Conservation (phyloP, 805 yeast genomes). For the Suhomyces sp. region DNA sequence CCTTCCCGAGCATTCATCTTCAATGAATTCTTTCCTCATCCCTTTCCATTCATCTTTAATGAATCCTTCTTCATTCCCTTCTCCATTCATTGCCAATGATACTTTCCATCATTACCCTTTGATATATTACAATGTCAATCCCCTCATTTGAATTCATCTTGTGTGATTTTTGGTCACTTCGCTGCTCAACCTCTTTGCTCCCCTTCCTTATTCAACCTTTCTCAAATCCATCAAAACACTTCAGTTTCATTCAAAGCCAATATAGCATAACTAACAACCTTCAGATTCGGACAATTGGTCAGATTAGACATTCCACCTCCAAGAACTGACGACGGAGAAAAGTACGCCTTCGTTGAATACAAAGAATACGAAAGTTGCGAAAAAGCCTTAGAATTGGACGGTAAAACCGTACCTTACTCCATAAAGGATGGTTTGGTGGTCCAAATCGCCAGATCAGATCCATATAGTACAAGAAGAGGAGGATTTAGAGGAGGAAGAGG, state of each 20-base stretch:
- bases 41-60: conserved; percentile 1
- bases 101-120: no score
- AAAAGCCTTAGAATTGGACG: conserved; percentile 48
- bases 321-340: conserved; percentile 55
- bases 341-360: conserved; percentile 65
- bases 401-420: conserved; percentile 45
- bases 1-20: no score
- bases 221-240: conserved; percentile 4
- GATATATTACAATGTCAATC: no score
- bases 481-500: conserved; percentile 23
- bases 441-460: conserved; percentile 57
- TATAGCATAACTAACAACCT: conserved; percentile 15
- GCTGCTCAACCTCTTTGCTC: conserved; percentile 4
- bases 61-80: conserved; percentile 1
- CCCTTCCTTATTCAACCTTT: conserved; percentile 3
- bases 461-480: conserved; percentile 41
- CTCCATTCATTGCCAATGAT: neutral
- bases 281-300: conserved; percentile 56
- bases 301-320: conserved; percentile 66
- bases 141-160: no score
- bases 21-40: no score
- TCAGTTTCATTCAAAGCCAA: conserved; percentile 4
- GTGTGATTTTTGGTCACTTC: no score
- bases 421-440: conserved; percentile 45
- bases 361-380: conserved; percentile 53